phyloP scores from a whole-genome alignment of 331 rosid genomes.

The Stylosanthes scabra region DNA sequence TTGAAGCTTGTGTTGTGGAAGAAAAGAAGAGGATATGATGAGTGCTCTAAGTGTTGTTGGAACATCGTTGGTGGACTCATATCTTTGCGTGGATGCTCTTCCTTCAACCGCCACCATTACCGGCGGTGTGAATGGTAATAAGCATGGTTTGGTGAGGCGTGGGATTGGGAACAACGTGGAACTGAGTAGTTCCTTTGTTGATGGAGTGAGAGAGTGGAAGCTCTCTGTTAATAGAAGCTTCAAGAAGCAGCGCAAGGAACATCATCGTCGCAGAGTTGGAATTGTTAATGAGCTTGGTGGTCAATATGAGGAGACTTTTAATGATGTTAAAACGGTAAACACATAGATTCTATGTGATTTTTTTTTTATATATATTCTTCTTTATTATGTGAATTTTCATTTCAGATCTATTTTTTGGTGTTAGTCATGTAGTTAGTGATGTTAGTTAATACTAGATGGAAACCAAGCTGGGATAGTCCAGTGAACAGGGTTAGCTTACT shows the following conservation, averaged over 20 bases:
- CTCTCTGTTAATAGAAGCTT: slow-evolving; percentile 47
- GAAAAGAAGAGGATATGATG: slow-evolving; percentile 50
- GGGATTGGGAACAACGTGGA: slow-evolving; percentile 52
- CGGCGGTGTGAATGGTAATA: slow-evolving; percentile 47
- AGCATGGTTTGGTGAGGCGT: slow-evolving; percentile 44
- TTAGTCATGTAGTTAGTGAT: too few relatives aligned
- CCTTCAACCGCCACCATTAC: slow-evolving; percentile 39
- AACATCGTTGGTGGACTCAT: slow-evolving; percentile 70
- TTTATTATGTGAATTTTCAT: background rate
- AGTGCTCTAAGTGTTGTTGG: slow-evolving; percentile 67
- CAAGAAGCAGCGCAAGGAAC: slow-evolving; percentile 59
- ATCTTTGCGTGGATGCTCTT: slow-evolving; percentile 71
- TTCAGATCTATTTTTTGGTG: too few relatives aligned
- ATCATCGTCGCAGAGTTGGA: slow-evolving; percentile 34
- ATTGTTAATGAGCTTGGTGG: slow-evolving; percentile 74
- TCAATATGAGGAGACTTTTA: slow-evolving; percentile 76
- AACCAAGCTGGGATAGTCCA: too few relatives aligned
- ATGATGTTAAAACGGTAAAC: slow-evolving; percentile 73
- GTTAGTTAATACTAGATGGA: too few relatives aligned
- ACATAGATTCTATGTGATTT: background rate
- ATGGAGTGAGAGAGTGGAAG: slow-evolving; percentile 56
- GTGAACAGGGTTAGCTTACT: too few relatives aligned
- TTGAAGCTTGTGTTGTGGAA: slow-evolving; percentile 13
- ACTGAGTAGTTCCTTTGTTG: slow-evolving; percentile 63
- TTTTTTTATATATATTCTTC: background rate